Conservation (phyloP, 73 alveolate genomes). For the Symbiodinium pilosum region DNA sequence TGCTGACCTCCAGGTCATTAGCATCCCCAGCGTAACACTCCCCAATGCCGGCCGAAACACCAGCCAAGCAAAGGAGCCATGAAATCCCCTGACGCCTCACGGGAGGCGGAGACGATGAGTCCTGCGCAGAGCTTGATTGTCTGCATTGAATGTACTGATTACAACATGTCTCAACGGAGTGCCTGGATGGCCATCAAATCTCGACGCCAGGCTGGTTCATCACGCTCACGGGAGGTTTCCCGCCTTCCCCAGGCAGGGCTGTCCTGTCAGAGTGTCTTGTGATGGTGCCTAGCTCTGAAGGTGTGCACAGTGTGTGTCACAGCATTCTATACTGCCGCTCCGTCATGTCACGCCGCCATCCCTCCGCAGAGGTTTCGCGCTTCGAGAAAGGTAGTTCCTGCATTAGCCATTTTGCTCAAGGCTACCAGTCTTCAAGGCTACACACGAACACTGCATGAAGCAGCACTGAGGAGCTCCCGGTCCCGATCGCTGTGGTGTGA, state of each 20-base stretch:
- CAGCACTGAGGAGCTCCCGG: not conserved
- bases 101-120: not conserved
- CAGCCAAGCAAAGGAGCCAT: no score
- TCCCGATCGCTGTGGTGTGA: conserved; percentile 14
- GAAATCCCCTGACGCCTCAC: not conserved
- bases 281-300: no score
- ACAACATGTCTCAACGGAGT: not conserved
- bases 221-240: not conserved
- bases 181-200: not conserved
- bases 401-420: not conserved
- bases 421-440: no score
- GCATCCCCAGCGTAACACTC: no score
- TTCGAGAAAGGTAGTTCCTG: not conserved
- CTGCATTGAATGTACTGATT: not conserved
- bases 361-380: not conserved
- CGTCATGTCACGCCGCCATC: not conserved
- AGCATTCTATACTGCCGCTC: not conserved
- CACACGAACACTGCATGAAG: no score
- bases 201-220: not conserved
- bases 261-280: no score
- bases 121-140: not conserved
- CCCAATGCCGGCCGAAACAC: no score
- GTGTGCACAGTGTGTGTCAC: not conserved
- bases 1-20: no score
- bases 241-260: not conserved